Base-by-base conservation (phyloP, 202 grass and related monocot species). In the Zizania palustris region DNA sequence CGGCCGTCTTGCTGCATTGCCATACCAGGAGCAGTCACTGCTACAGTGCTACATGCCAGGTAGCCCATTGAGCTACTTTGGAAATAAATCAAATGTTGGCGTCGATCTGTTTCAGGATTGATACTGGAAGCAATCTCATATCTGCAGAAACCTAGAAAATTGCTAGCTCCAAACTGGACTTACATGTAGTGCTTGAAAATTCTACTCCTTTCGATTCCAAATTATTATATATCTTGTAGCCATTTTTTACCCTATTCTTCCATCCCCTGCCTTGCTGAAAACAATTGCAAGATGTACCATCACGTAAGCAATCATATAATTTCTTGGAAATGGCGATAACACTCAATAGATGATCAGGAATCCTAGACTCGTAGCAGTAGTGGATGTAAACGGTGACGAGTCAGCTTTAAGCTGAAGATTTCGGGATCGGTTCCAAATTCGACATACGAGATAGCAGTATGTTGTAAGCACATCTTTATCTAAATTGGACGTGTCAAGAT, bases 1-100 rank as follows among this genome's bases (percentile, higher is more conserved):
- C 60, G 60, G 67, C 82, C 68, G 53, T 56, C 67, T 6, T 40
- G 11, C 15, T 74, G n/a, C n/a, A 55, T 28, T 28, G 28, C 28
- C 28, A 28, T 28, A 28, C 28, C 28, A 28, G 28, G 28, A 20
- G 4, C 15, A 51, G 15, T 51, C 49, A 20, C 51, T 20, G 51
- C n/a, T n/a, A 3, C 51, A 19, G 7, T 55, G 51, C 6, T 55
- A 55, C 16, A 55, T 55, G 51, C n/a, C 51, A 55, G n/a, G 51
- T 55, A 54, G 9, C 51, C n/a, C 7, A 28, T 28, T 28, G 28
- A 28, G 28, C 28, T 28, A 28, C 28, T 28, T 28, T 28, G 28
- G 28, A 28, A 28, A 28, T 28, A 2, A 28, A 28, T 28, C 28
- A 28, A 2, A 28, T 28, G 28, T 20, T 55, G 51, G 51, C 19